phyloP scores from a whole-genome alignment of 352 stramenopile species.

The Phytophthora litchii region DNA sequence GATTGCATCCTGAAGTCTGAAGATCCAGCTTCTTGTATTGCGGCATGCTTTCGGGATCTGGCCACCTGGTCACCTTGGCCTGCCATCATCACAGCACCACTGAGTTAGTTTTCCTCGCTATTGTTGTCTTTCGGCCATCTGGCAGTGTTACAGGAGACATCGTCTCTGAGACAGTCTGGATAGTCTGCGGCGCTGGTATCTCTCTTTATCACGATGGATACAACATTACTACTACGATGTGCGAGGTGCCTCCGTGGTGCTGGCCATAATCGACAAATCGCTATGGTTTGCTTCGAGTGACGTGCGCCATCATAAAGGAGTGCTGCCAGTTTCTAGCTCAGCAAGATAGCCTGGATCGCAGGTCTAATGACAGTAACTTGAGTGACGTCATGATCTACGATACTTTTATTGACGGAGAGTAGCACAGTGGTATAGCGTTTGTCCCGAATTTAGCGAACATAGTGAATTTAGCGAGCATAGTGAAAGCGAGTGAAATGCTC shows the following conservation, averaged over 20 bases:
- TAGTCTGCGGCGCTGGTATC: background rate
- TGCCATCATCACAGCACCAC: conserved; percentile 17
- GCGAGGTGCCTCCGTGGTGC: background rate
- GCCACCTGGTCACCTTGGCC: background rate
- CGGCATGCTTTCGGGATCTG: background rate
- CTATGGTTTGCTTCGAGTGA: background rate
- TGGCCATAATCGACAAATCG: conserved; percentile 26
- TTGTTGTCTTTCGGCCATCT: background rate
- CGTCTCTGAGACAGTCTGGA: background rate
- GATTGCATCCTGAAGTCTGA: conserved; percentile 1
- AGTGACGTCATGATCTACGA: background rate
- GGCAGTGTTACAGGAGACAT: no score
- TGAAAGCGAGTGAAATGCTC: no score
- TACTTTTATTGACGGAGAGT: background rate
- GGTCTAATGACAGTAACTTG: no score
- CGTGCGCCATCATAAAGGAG: conserved; percentile 1
- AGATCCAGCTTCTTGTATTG: conserved; percentile 20
- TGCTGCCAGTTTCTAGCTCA: background rate
- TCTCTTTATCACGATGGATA: conserved; percentile 3
- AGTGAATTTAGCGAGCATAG: no score
- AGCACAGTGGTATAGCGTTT: background rate
- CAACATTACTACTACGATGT: conserved; percentile 8
- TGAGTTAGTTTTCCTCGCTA: conserved; percentile 1
- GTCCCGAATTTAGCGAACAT: background rate
- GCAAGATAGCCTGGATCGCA: background rate